Base-by-base conservation (phyloP, 441 rosid genomes). In the Raphanus hybrid region DNA sequence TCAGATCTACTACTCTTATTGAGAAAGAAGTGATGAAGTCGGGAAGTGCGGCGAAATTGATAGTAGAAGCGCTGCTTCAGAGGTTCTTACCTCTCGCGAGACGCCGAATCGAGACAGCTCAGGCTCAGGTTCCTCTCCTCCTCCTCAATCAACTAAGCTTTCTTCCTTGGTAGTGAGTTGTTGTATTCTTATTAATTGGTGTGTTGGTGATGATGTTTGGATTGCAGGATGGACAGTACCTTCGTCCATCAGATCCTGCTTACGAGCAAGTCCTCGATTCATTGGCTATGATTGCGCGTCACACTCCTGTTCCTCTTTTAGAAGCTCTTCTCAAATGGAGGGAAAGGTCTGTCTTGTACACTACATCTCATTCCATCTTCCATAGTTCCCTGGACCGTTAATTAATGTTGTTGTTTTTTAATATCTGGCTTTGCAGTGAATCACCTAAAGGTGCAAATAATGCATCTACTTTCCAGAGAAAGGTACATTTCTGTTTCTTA, bases 281-380 rank as follows among this genome's bases (percentile, higher is more conserved):
- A 6, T 84, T 96, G 85, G 99, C 99, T 74, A 96, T 96, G 98
- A 83, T 93, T 86, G 99, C 99, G 0, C 90, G 88, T n/a, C 99
- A 96, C 84, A 96, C 98, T 43, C 99, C 99, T 43, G 93, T 92
- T 55, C 98, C 98, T 62, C 98, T 96, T 82, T 70, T 96, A 70
- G 99, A 96, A 87, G 97, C 97, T 85, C 93, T 96, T 74, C 97
- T 96, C 64, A 86, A 80, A 84, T 96, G 99, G 99, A 88, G 99
- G 83, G 98, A 92, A 84, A 87, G 88, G 98, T 91, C 75, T 37
- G 78, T 3, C n/a, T n/a, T n/a, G n/a, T n/a, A n/a, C n/a, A n/a
- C n/a, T n/a, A 15, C 45, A 50, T 72, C 58, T 37, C 64, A 3
- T 59, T 61, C 5, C 6, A 29, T 29, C 34, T 29, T 29, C 34